Evolutionary conservation across 2,329 filamentous ascomycete species (phyloP).

Genomic region (Davidsoniella neocaledoniae): DNA sequence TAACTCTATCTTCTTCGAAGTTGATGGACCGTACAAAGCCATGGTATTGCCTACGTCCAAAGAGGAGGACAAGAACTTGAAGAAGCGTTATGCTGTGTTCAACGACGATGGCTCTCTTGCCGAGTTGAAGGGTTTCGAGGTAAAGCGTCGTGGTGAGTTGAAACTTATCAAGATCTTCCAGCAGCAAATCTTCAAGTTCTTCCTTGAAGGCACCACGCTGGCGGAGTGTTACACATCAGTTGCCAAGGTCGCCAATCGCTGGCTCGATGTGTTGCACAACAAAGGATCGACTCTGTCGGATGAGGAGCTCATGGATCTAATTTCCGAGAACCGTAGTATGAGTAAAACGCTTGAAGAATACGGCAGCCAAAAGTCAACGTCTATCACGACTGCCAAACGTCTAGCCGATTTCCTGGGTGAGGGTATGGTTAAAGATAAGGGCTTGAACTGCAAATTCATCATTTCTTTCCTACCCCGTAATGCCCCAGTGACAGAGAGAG

Average conservation of each 20-base stretch:
- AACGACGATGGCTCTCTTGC: conserved; percentile 93
- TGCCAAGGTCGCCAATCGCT: conserved; percentile 85
- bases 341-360: conserved; percentile 94
- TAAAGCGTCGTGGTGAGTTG: conserved; percentile 91
- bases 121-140: conserved; percentile 91
- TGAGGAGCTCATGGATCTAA: conserved; percentile 96
- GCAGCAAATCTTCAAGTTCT: conserved; percentile 98
- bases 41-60: conserved; percentile 97
- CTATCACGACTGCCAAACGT: conserved; percentile 94
- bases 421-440: conserved; percentile 99
- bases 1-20: conserved; percentile 98
- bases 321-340: conserved; percentile 99
- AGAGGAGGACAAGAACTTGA: conserved; percentile 98
- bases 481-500: conserved; percentile 85
- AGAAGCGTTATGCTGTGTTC: conserved; percentile 98
- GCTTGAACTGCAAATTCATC: conserved; percentile 98
- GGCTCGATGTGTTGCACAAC: conserved; percentile 86
- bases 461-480: conserved; percentile 77
- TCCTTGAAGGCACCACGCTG: conserved; percentile 77
- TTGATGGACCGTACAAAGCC: conserved; percentile 91
- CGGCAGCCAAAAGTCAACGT: conserved; percentile 86
- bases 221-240: conserved; percentile 81
- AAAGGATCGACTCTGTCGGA: conserved; percentile 82
- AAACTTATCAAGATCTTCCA: conserved; percentile 99
- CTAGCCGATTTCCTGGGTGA: conserved; percentile 92